Evolutionary conservation across 2,329 filamentous ascomycete species (phyloP), one percentile per base, ranked within the genome.

Genomic region (Trichophyton schoenleinii): DNA sequence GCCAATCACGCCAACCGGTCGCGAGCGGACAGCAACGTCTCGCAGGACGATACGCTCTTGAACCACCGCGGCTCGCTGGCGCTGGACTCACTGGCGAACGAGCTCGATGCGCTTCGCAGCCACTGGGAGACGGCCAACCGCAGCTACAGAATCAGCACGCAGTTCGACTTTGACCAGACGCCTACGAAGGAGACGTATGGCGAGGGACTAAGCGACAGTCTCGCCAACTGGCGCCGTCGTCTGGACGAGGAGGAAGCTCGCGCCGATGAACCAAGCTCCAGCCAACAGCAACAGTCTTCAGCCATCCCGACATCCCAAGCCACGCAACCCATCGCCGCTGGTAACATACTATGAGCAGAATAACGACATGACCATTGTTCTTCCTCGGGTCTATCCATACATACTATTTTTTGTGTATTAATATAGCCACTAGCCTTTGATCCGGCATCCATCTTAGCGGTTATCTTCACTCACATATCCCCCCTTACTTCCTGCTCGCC

Each of bases 71-170:
- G 62, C 60, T 85, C 82, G 0, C 78, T 86, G 67, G 92, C 91
- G 2, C 81, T 99, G 20, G 94, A 99, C 74, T 94, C 87, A 65
- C 83, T 99, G 25, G 92, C 94, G 9, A 90, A 84, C 65, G 94
- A 99, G 76, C 84, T 99, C 6, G 94, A 99, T 72, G 88, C 89
- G 11, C 80, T 99, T 57, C 85, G 92, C 59, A 89, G 81, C 59
- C 91, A 96, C 69, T 99, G 94, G 94, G 91, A 97, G 76, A 89
- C 87, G 44, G 96, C 91, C 11, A 96, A 92, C 77, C 94, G 95
- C 74, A 95, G 89, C 69, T 96, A 97, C 73, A 87, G 94, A 25
- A 78, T 96, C 52, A 95, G 89, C 74, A 91, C 87, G 69, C 85
- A 88, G 59, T 95, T 95, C 68, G 91, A 96, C 71, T 91, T 95